phyloP scores from a whole-genome alignment of 768 basidiomycete genomes.

The Boletus rex-veris region DNA sequence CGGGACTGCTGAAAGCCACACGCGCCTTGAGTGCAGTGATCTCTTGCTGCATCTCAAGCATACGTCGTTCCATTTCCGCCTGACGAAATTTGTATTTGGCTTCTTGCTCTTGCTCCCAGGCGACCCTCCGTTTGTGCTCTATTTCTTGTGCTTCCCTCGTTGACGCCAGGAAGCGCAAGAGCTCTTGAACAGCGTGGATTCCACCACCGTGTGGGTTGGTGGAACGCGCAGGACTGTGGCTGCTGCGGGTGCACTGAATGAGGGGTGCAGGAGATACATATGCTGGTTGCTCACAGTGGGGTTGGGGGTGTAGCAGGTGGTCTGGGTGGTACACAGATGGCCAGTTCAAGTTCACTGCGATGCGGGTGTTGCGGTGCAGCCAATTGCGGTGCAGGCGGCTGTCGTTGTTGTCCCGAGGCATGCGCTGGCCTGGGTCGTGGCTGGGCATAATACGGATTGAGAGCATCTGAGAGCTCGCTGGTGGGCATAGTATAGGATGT shows the following conservation, averaged over 20 bases:
- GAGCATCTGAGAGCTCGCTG: slow-evolving; percentile 76
- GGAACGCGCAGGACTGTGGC: slow-evolving; percentile 15
- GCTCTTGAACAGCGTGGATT: slow-evolving; percentile 52
- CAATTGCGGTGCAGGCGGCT: slow-evolving; percentile 26
- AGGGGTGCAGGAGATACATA: not conserved
- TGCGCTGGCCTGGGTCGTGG: slow-evolving; percentile 32
- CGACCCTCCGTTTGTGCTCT: slow-evolving; percentile 54
- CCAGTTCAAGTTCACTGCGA: slow-evolving; percentile 62
- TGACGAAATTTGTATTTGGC: slow-evolving; percentile 51
- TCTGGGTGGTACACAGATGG: slow-evolving; percentile 45
- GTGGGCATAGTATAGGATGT: slow-evolving; percentile 44
- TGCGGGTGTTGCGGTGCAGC: slow-evolving; percentile 46
- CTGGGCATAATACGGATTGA: slow-evolving; percentile 63
- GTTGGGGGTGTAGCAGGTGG: slow-evolving; percentile 26
- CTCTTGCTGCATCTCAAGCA: slow-evolving; percentile 54
- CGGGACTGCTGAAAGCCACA: slow-evolving; percentile 27
- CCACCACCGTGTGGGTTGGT: slow-evolving; percentile 34
- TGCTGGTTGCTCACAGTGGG: slow-evolving; percentile 33
- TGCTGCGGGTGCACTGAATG: slow-evolving; percentile 4
- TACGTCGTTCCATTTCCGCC: slow-evolving; percentile 55
- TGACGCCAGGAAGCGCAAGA: slow-evolving; percentile 54
- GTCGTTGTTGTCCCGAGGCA: slow-evolving; percentile 16
- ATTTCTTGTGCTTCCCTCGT: slow-evolving; percentile 58
- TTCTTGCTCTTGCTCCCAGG: slow-evolving; percentile 73
- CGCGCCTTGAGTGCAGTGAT: slow-evolving; percentile 44